A percentile compares a stretch with the other conserved stretches of the same genome.
Evolutionary conservation across 2,329 filamentous ascomycete genomes (phyloP).

Genomic region (Chaetothyriales sp.): DNA sequence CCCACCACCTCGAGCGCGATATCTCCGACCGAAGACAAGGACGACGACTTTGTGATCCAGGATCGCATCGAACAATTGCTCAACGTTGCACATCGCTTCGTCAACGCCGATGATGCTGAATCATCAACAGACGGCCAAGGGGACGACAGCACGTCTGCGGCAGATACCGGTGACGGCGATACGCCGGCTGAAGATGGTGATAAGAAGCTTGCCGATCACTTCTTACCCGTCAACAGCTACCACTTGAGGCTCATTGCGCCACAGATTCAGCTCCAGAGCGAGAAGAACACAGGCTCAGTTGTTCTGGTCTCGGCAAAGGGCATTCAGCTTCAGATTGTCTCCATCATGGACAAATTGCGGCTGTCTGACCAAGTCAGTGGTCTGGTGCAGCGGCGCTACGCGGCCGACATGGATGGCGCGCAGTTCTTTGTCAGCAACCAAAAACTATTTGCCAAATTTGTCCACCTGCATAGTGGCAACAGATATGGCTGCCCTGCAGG

Average conservation of each 20-base stretch:
- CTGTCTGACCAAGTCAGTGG: constrained; percentile 88
- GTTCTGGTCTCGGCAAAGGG: constrained; percentile 92
- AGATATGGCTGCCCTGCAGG: constrained; percentile 75
- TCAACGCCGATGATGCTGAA: constrained; percentile 52
- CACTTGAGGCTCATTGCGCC: constrained; percentile 90
- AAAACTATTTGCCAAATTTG: constrained; percentile 74
- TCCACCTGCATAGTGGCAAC: constrained; percentile 89
- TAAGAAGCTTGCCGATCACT: constrained; percentile 72
- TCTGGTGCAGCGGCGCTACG: constrained; percentile 84
- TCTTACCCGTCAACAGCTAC: constrained; percentile 82
- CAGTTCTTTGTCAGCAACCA: constrained; percentile 97
- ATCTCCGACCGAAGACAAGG: constrained; percentile 34
- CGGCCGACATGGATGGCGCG: constrained; percentile 90
- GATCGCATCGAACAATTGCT: constrained; percentile 77
- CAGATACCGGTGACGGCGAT: constrained; percentile 23
- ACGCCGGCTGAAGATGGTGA: constrained; percentile 30
- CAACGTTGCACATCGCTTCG: constrained; percentile 69
- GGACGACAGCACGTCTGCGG: not conserved
- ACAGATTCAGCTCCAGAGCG: constrained; percentile 94
- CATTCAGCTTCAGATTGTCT: constrained; percentile 94
- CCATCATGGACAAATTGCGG: constrained; percentile 93
- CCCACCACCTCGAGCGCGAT: constrained; percentile 7
- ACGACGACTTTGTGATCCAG: constrained; percentile 56
- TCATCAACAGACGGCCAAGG: constrained; percentile 6
- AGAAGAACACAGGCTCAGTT: constrained; percentile 95